phyloP scores from a whole-genome alignment of 2,329 filamentous ascomycete genomes.

The Aspergillus unguis region DNA sequence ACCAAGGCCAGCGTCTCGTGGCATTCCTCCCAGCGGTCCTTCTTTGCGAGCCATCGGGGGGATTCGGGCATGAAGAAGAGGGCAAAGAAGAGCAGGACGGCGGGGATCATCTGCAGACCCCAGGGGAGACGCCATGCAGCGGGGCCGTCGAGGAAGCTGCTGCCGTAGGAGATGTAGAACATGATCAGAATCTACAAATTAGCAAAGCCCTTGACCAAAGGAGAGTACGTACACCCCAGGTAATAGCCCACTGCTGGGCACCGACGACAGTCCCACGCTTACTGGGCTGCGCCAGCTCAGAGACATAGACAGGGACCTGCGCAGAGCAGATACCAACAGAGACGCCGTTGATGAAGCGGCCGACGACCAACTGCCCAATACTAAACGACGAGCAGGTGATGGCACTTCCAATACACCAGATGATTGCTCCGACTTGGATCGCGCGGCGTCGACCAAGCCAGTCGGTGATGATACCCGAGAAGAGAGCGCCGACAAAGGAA shows the following conservation, averaged over 20 bases:
- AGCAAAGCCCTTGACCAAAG: too few relatives aligned
- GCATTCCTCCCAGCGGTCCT: slow-evolving; percentile 57
- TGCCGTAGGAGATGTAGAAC: slow-evolving; percentile 63
- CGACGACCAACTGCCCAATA: slow-evolving; percentile 66
- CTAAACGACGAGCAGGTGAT: slow-evolving; percentile 61
- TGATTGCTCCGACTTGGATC: slow-evolving; percentile 50
- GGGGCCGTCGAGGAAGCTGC: slow-evolving; percentile 57
- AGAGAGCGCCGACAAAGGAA: slow-evolving; percentile 61
- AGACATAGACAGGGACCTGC: slow-evolving; percentile 68
- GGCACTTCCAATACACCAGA: slow-evolving; percentile 52
- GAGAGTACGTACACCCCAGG: slow-evolving; percentile 53
- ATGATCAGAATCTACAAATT: slow-evolving; percentile 57
- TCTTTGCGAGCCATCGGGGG: slow-evolving; percentile 61
- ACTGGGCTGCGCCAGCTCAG: slow-evolving; percentile 59
- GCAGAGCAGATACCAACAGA: slow-evolving; percentile 71
- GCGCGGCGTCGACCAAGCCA: slow-evolving; percentile 51
- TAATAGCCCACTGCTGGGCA: slow-evolving; percentile 72
- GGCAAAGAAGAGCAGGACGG: slow-evolving; percentile 55
- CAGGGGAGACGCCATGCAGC: slow-evolving; percentile 63
- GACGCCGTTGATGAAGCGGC: slow-evolving; percentile 67
- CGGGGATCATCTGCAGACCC: slow-evolving; percentile 63
- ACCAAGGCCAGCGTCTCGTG: slow-evolving; percentile 53
- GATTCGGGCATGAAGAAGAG: slow-evolving; percentile 56
- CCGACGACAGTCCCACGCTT: slow-evolving; percentile 64
- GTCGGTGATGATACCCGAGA: slow-evolving; percentile 56